Evolutionary conservation across 495 filamentous ascomycete species (phyloP), one percentile per base, ranked within the genome.

Genomic region (Trichocladium antarcticum): DNA sequence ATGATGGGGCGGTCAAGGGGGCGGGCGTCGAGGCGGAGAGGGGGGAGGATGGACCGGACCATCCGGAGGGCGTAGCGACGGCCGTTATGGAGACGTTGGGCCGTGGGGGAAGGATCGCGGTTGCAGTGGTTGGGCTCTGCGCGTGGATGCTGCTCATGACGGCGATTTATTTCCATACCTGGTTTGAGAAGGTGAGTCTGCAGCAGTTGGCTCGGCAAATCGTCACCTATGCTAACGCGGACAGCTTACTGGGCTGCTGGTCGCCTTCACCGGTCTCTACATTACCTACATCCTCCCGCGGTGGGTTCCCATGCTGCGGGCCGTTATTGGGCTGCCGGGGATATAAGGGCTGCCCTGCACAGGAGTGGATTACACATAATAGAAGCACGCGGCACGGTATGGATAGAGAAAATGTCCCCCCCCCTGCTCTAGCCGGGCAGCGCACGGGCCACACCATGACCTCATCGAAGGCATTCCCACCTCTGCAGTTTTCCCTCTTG

Each of bases 101-200:
- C 6, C 47, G 68, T 6, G 72, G 68, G 1, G 68, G 70, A 22
- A 76, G 58, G 55, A 62, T 70, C 14, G 73, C 70, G 8, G 54
- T 78, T 60, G 76, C 58, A 37, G 61, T 79, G 54, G 59, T 82
- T 56, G 79, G 67, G 5, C 55, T 95, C 59, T 82, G 79, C 50
- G 82, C 78, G 76, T 96, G 88, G 84, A 97, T 97, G 90, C 64
- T 96, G 65, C 72, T 96, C 41, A 98, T 98, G 92, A 98, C 92
- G 36, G 87, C 89, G 10, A 84, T 88, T 37, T 96, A 89, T 71
- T 98, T 98, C 50, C 92, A 98, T 64, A 96, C 92, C 5, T 96
- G 90, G 92, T 81, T 89, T 61, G 92, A 98, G 70, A 97, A 97
- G 83, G 86, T 87, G 60, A 51, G 74, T 67, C 14, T 20, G 12